Base-by-base conservation (phyloP, 139 green algal genomes). In the Asterochloris erici region DNA sequence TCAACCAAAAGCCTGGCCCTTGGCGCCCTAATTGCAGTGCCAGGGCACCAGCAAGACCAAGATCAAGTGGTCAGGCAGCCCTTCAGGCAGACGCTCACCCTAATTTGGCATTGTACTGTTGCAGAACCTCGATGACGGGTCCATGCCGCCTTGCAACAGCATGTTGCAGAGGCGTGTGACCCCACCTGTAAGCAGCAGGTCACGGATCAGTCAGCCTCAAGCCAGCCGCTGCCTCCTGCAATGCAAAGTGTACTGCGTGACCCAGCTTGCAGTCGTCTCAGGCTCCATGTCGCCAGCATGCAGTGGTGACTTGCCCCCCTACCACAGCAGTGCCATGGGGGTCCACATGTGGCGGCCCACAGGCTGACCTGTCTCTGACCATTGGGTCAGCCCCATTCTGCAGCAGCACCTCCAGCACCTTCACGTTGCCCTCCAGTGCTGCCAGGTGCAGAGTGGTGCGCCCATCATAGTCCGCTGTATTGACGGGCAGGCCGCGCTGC, bases 401-500 rank as follows among this genome's bases (percentile, higher is more conserved):
- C 26, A 90, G 80, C 68, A 90, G 85, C 68, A 81, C 60, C 74
- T 90, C 82, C 47, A 90, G 73, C 54, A 90, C 81, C 71, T 87
- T 87, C 23, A 64, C 29, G 62, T 89, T 86, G 69, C 86, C 84
- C 54, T 83, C 73, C 68, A 83, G 38, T 15, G 84, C 86, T n/a
- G 87, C 85, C 73, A 89, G 83, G 81, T 87, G 85, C 78, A 89
- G 38, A 12, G 82, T 85, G 27, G 82, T 90, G 47, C 70, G 81
- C 13, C 79, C 70, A 73, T 90, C 87, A 79, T 89, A 89, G 77
- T 89, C 79, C 12, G 29, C 47, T 21, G 70, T 85, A 78, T 86
- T 79, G 64, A 86, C 70, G 13, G 82, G 76, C 73, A 89, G 61
- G 74, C 86, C 86, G 16, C 75, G 85, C 60, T 87, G 79, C 75